Conservation (phyloP, 176 grass and related monocot species). For the Aegilops tauschii region DNA sequence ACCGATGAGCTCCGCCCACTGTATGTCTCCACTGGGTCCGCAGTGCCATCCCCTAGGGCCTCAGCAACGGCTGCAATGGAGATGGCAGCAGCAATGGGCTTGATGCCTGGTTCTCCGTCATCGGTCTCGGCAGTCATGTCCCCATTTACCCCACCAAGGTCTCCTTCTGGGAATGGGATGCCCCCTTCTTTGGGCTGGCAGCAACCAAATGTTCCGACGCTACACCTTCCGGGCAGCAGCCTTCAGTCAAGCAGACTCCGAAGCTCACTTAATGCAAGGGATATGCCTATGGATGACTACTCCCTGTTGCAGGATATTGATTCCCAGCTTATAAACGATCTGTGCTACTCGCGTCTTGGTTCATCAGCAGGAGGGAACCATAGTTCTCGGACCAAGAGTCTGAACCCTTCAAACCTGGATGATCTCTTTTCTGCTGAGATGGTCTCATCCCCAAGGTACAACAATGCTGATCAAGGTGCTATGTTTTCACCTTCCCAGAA, state of each 20-base stretch:
- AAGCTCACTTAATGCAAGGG: constrained; percentile 67
- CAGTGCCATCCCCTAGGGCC: constrained; percentile 47
- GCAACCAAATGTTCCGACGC: constrained; percentile 56
- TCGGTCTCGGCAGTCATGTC: constrained; percentile 51
- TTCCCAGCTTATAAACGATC: constrained; percentile 49
- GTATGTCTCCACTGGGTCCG: constrained; percentile 79
- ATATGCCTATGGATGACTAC: constrained; percentile 61
- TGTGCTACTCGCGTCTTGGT: constrained; percentile 46
- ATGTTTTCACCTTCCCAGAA: constrained; percentile 78
- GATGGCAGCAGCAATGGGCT: constrained; percentile 61
- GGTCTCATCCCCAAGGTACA: constrained; percentile 61
- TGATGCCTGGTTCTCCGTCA: constrained; percentile 60
- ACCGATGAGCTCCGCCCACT: constrained; percentile 70
- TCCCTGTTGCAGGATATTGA: constrained; percentile 53
- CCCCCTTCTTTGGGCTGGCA: constrained; percentile 52
- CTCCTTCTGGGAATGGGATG: constrained; percentile 63
- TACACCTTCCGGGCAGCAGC: constrained; percentile 69
- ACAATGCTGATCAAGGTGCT: constrained; percentile 58
- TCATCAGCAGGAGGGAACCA: constrained; percentile 46
- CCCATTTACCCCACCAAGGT: constrained; percentile 58
- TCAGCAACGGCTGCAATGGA: constrained; percentile 54
- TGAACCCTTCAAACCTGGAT: constrained; percentile 70
- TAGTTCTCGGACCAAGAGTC: constrained; percentile 37
- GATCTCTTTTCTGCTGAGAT: constrained; percentile 84
- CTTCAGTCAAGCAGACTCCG: constrained; percentile 81